Conservation (phyloP, 345 rosid species). For the Hirschfeldia incana region DNA sequence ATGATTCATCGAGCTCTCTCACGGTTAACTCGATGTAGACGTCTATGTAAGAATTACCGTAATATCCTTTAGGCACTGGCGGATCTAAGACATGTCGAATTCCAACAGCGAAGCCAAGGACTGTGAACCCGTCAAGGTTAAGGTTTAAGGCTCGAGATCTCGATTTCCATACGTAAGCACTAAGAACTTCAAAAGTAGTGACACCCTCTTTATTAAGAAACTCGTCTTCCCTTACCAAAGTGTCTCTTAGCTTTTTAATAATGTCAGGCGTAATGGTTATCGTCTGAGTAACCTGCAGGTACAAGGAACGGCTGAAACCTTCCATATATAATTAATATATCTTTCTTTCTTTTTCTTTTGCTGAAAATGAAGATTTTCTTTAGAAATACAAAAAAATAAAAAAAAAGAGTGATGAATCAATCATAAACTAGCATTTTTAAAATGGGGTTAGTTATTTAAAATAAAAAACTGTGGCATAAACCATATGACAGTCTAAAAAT, state of each 20-base stretch:
- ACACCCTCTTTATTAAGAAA: background rate
- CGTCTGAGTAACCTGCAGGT: conserved; percentile 22
- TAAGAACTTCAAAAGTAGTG: conserved; percentile 49
- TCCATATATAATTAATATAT: too few relatives aligned
- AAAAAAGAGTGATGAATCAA: background rate
- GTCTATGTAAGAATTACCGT: conserved; percentile 46
- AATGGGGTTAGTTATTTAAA: background rate
- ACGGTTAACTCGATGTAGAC: conserved; percentile 32
- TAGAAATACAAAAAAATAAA: too few relatives aligned
- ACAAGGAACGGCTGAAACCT: background rate
- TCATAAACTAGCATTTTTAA: background rate
- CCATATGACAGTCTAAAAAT: too few relatives aligned
- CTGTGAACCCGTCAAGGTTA: conserved; percentile 35
- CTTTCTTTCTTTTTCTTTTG: too few relatives aligned
- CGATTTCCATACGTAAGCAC: conserved; percentile 49
- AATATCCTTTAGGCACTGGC: conserved; percentile 45
- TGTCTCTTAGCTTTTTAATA: conserved; percentile 19
- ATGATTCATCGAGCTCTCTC: conserved; percentile 40
- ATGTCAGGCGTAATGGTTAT: background rate
- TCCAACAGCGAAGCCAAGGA: conserved; percentile 36
- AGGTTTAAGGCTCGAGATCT: conserved; percentile 46
- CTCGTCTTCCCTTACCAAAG: background rate
- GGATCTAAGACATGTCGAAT: conserved; percentile 43
- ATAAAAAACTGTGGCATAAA: too few relatives aligned
- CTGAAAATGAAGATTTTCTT: too few relatives aligned